Base-by-base conservation (phyloP, 2,329 filamentous ascomycete genomes). In the Pseudofabraea citricarpa region DNA sequence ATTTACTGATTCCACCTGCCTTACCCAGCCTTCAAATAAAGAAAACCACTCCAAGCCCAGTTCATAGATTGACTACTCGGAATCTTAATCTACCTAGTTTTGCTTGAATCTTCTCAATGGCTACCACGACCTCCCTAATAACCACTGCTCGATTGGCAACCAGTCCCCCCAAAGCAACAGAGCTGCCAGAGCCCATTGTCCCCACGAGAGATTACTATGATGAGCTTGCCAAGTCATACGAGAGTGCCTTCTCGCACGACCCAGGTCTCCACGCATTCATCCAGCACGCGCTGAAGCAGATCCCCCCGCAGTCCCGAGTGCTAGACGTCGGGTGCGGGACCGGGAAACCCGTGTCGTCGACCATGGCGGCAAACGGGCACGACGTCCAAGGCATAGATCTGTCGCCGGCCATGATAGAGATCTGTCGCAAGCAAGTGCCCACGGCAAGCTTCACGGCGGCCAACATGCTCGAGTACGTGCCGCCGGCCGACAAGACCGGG, bases 311-410 rank as follows among this genome's bases (percentile, higher is more conserved):
- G 18, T 50, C 47, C 5, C 23, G 46, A 26, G 49, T 58, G 23
- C 50, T 62, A 9, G 56, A 63, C 31, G 50, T 63, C 3, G 61
- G 61, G 20, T 63, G 60, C 47, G 61, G 60, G 9, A 63, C 60
- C 7, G 61, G 60, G n/a, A 43, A 52, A 9, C 58, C 60, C 5
- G 55, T 59, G 16, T 48, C 59, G 4, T 29, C 52, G 18, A 56
- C 56, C 41, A 49, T 64, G 3, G 48, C 51, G 7, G 41, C 54
- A 6, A 56, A 56, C 8, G 57, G 58, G 21, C 46, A 58, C 16
- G 37, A 56, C 5, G 58, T 64, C 27, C 41, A 48, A 13, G 59
- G 58, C 6, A 52, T 56, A 26, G 55, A 62, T 39, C 54, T 61
- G 39, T 55, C 60, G 5, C 54, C 55, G 4, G 53, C 57, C 21